Evolutionary conservation across 2,329 filamentous ascomycete species (phyloP).

Genomic region (Aspergillus sp.): DNA sequence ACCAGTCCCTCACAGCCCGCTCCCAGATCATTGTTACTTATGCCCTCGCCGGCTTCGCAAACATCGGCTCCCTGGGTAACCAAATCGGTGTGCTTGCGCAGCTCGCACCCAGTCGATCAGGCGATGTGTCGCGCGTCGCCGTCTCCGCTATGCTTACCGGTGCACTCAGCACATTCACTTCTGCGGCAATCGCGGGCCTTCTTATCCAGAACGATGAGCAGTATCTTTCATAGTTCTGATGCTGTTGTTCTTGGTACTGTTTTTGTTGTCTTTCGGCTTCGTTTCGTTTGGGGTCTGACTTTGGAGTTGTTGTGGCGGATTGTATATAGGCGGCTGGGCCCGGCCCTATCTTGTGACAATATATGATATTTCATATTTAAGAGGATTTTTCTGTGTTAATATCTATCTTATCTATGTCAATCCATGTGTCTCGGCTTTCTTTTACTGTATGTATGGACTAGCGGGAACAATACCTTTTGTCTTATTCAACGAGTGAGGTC

Average conservation of each 20-base stretch:
- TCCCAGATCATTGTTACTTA: constrained; percentile 83
- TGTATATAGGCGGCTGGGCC: neutral
- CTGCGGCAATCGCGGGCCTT: constrained; percentile 74
- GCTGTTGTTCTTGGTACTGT: too few species aligned
- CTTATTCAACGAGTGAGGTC: neutral
- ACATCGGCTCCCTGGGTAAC: constrained; percentile 82
- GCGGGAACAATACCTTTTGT: too few species aligned
- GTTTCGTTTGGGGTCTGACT: neutral
- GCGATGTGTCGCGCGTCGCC: constrained; percentile 74
- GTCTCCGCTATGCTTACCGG: constrained; percentile 76
- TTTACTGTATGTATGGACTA: too few species aligned
- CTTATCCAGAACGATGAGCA: constrained; percentile 59
- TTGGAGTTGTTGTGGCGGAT: neutral
- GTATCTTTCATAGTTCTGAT: constrained; percentile 5
- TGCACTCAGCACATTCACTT: constrained; percentile 75
- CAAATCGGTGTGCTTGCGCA: constrained; percentile 87
- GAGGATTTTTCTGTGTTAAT: neutral
- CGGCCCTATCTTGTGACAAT: neutral
- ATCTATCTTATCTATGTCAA: neutral
- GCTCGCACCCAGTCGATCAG: constrained; percentile 70
- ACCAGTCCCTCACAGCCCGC: constrained; percentile 62
- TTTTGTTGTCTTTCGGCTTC: neutral
- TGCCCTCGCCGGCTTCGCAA: constrained; percentile 77
- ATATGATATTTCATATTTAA: neutral
- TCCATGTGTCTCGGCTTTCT: too few species aligned